These are phyloP conservation scores for Pseudocercospora vitis DNA, from an alignment of 2,329 filamentous ascomycete genomes.

Conservation along the genomic window DNA sequence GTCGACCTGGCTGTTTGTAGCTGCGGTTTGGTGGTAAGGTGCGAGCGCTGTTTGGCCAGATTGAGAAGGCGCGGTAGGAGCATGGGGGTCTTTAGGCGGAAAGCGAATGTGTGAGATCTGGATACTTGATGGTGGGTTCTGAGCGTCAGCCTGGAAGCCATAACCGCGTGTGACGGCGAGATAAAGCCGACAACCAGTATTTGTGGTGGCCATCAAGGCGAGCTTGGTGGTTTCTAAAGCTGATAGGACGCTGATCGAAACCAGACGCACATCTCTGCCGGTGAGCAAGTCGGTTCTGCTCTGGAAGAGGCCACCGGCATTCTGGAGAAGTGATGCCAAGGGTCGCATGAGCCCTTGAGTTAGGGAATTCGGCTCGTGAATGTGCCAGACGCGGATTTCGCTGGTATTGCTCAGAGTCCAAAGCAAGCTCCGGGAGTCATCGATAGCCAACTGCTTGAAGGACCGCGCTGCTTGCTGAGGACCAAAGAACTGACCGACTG, in stretches of 20 bases:
- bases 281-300: conserved; percentile 68
- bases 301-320: conserved; percentile 82
- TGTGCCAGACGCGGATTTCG: conserved; percentile 87
- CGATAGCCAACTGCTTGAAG: conserved; percentile 77
- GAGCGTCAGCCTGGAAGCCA: conserved; percentile 57
- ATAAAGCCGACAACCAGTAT: conserved; percentile 87
- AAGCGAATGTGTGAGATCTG: conserved; percentile 97
- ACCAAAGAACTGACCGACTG: conserved; percentile 33
- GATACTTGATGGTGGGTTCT: conserved; percentile 84
- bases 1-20: conserved; percentile 31
- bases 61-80: conserved; percentile 20
- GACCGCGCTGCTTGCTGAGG: conserved; percentile 53
- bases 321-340: conserved; percentile 56
- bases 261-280: conserved; percentile 65
- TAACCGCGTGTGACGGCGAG: conserved; percentile 84
- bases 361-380: conserved; percentile 64
- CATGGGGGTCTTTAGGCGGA: conserved; percentile 59
- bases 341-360: conserved; percentile 58
- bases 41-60: conserved; percentile 23
- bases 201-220: conserved; percentile 86
- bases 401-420: conserved; percentile 88
- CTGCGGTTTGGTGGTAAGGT: conserved; percentile 23
- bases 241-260: conserved; percentile 82
- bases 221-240: conserved; percentile 76
- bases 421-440: conserved; percentile 82